A percentile compares a stretch with the other conserved stretches of the same genome.
phyloP scores from a whole-genome alignment of 1,284 basidiomycete species.

The Ceratobasidium sp. region DNA sequence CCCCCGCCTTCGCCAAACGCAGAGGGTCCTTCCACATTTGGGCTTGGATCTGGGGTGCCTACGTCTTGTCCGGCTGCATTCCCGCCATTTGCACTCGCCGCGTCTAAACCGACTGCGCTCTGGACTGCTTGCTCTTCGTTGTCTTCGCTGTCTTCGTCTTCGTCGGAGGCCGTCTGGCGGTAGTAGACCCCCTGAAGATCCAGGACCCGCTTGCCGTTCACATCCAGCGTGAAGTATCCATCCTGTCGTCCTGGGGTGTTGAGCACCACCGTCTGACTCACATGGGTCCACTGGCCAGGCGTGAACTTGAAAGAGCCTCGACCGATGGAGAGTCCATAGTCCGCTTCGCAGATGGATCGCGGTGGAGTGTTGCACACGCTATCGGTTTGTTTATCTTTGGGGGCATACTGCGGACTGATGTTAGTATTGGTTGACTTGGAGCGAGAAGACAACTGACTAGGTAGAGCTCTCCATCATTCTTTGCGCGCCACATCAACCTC shows the following conservation, averaged over 20 bases:
- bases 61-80: constrained; percentile 23
- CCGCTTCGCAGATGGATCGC: constrained; percentile 54
- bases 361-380: constrained; percentile 53
- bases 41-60: constrained; percentile 30
- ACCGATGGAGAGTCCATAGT: constrained; percentile 58
- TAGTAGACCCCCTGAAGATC: constrained; percentile 71
- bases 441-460: constrained; percentile 50
- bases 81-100: constrained; percentile 9
- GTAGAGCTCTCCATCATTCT: constrained; percentile 56
- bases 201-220: constrained; percentile 62
- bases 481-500: constrained; percentile 56
- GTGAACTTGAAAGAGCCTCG: constrained; percentile 62
- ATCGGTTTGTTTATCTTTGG: constrained; percentile 53
- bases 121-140: constrained; percentile 33
- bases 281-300: constrained; percentile 55
- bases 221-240: constrained; percentile 65
- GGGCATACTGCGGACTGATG: constrained; percentile 52
- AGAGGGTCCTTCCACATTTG: constrained; percentile 21
- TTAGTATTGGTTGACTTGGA: neutral
- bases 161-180: constrained; percentile 55
- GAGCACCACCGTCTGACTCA: constrained; percentile 55
- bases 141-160: constrained; percentile 47
- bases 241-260: constrained; percentile 62
- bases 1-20: constrained; percentile 2
- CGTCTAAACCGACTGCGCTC: constrained; percentile 8